These are phyloP conservation scores for Talaromyces islandicus DNA, from an alignment of 2,329 filamentous ascomycete species.

Conservation along the genomic window DNA sequence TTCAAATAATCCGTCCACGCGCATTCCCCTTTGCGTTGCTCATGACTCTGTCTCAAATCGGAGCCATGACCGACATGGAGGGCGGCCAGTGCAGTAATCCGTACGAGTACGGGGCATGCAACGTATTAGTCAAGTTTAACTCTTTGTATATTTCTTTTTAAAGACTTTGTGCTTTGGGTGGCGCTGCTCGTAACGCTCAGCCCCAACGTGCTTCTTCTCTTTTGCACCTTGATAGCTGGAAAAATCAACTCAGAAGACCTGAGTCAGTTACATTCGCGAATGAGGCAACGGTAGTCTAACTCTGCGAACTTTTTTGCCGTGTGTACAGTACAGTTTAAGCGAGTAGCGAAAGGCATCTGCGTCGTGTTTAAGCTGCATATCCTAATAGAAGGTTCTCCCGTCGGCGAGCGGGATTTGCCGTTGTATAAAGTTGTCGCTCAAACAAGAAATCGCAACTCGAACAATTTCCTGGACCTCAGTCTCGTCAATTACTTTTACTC, in stretches of 20 bases:
- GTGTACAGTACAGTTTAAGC: background rate
- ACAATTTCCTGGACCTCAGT: background rate
- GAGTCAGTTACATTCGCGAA: background rate
- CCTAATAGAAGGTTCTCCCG: background rate
- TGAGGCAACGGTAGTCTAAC: background rate
- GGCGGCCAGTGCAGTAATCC: background rate
- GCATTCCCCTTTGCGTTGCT: background rate
- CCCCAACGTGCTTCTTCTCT: background rate
- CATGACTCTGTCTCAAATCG: background rate
- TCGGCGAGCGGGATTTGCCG: background rate
- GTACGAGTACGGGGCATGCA: background rate
- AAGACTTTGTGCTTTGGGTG: background rate
- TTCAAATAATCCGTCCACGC: background rate
- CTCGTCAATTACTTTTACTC: background rate
- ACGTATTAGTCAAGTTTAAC: background rate
- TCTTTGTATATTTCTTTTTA: background rate
- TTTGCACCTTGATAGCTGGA: background rate
- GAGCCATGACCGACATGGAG: background rate
- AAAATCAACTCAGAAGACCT: background rate
- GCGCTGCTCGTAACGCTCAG: background rate
- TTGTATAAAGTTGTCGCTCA: background rate
- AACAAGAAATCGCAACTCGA: background rate
- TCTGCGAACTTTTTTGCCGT: background rate
- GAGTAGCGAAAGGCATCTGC: background rate
- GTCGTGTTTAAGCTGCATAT: background rate